Evolutionary conservation across 179 eudicot species (phyloP).

Genomic region (Patellifolia procumbens): DNA sequence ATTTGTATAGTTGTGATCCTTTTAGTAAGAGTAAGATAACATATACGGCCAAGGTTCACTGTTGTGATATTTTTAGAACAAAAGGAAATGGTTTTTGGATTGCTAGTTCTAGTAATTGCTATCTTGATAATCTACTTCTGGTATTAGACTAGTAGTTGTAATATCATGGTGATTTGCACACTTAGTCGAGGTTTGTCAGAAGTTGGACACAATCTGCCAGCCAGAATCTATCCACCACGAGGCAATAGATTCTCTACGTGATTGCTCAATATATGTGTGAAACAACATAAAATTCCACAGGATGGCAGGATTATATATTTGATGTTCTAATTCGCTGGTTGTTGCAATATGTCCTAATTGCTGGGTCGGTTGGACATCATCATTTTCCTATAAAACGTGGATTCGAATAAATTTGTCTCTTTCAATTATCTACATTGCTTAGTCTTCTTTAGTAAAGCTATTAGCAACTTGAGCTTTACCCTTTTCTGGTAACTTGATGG

Average conservation of each 20-base stretch:
- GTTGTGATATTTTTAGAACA: not conserved
- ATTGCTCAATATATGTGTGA: not conserved
- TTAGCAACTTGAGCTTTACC: not conserved
- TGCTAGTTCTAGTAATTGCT: not conserved
- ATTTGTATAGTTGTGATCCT: not conserved
- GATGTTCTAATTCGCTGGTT: not conserved
- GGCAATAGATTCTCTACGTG: not conserved
- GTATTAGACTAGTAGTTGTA: not conserved
- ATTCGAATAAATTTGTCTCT: too few species aligned
- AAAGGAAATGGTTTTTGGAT: not conserved
- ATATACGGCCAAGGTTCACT: not conserved
- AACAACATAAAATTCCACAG: not conserved
- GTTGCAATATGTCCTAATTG: slow-evolving; percentile 5
- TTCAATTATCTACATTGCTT: not conserved
- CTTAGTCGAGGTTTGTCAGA: not conserved
- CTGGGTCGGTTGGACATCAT: not conserved
- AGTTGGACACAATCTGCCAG: not conserved
- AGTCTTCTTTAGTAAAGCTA: not conserved
- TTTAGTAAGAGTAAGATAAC: not conserved
- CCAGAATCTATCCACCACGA: not conserved
- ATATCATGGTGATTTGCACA: not conserved
- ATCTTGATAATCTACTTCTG: not conserved
- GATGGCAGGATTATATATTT: not conserved
- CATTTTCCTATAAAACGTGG: not conserved
- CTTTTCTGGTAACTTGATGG: not conserved